These are phyloP conservation scores for Arabidopsis arenosa DNA, from an alignment of 345 rosid species.

Conservation along the genomic window DNA sequence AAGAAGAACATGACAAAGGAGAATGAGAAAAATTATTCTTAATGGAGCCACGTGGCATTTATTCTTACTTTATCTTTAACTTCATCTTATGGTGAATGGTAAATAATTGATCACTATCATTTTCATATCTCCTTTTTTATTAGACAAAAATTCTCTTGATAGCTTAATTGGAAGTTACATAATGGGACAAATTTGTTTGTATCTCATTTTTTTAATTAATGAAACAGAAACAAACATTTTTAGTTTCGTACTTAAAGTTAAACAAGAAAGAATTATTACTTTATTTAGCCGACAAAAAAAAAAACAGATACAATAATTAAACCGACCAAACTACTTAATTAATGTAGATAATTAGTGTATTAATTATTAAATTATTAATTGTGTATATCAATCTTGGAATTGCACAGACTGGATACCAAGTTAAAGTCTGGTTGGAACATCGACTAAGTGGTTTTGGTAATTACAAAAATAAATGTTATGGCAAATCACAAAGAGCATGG, in stretches of 20 bases:
- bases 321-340: conserved; percentile 6
- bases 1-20: conserved; percentile 16
- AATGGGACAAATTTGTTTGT: neutral
- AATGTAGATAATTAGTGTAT: neutral
- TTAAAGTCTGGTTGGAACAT: neutral
- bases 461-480: neutral
- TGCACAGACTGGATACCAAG: neutral
- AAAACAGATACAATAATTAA: neutral
- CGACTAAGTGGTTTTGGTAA: neutral
- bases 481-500: neutral
- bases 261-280: conserved; percentile 6
- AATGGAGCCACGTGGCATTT: conserved; percentile 38
- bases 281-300: conserved; percentile 9
- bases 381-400: no score
- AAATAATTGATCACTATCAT: neutral
- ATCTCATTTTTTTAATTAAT: neutral
- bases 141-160: neutral
- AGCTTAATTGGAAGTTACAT: conserved; percentile 1
- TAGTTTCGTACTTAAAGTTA: conserved; percentile 4
- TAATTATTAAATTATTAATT: neutral
- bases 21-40: conserved; percentile 24
- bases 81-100: conserved; percentile 24
- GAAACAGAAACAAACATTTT: conserved; percentile 6
- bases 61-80: conserved; percentile 29
- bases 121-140: neutral